Conservation (phyloP, 2,329 filamentous ascomycete species). For the Epichloe uncinata region DNA sequence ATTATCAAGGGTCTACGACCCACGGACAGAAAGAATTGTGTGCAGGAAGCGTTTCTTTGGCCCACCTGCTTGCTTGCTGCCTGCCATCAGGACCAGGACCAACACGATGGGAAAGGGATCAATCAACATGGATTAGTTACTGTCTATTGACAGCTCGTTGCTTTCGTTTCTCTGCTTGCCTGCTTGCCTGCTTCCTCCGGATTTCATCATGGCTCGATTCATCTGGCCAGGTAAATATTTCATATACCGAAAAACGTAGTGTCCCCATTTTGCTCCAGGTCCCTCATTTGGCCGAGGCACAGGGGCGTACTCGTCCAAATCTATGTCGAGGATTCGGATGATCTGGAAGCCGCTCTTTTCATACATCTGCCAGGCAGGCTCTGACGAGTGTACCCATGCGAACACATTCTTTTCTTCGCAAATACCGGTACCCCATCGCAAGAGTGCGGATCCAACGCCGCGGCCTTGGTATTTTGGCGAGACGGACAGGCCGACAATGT, state of each 20-base stretch:
- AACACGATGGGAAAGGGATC: background rate
- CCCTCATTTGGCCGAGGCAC: constrained; percentile 13
- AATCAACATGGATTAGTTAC: background rate
- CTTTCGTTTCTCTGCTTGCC: background rate
- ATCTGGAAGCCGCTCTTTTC: constrained; percentile 17
- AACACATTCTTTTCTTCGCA: constrained; percentile 17
- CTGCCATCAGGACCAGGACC: background rate
- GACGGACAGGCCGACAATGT: constrained; percentile 18
- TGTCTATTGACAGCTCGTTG: no score
- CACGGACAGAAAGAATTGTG: background rate
- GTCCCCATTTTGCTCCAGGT: constrained; percentile 16
- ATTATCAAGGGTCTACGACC: background rate
- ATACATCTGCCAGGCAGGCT: constrained; percentile 17
- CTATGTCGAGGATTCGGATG: constrained; percentile 16
- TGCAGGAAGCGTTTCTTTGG: background rate
- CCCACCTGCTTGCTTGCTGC: background rate
- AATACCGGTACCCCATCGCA: constrained; percentile 18
- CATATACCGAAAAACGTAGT: constrained; percentile 22
- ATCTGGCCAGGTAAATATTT: constrained; percentile 10
- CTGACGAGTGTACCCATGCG: constrained; percentile 23
- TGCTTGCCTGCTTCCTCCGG: no score
- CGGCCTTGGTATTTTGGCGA: constrained; percentile 17
- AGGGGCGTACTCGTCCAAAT: constrained; percentile 19
- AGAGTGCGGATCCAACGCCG: constrained; percentile 19
- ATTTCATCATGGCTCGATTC: no score